Evolutionary conservation across 768 basidiomycete genomes (phyloP), one percentile per base, ranked within the genome.

Genomic region (Phlegmacium glaucopus): DNA sequence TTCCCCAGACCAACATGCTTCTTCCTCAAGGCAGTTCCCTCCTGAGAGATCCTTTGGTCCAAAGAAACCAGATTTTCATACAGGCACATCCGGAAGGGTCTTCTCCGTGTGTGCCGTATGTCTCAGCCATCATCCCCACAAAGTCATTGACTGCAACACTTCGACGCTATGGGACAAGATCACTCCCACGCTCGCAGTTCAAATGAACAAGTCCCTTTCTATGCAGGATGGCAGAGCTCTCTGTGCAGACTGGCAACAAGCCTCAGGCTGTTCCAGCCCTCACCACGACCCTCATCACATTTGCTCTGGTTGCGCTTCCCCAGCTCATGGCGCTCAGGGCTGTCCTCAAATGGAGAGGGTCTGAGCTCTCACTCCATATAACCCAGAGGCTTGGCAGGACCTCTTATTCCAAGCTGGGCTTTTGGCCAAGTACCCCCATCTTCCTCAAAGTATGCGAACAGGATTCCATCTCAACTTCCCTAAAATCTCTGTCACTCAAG

Each of bases 231-330:
- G 39, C 38, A 4, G 42, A 47, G 6, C 8, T 11, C 11, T 3
- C 32, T 73, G 71, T 52, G 35, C 53, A 27, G 52, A 65, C n/a
- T 73, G 55, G 57, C 65, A 73, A 6, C 16, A 36, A 1, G 15
- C 46, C 0, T 22, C 32, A 3, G 60, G 64, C 0, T 72, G 67
- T 25, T 48, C 15, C 18, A 34, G 45, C 37, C 5, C 4, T 60
- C 63, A 45, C 28, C 32, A 34, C 32, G 6, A 50, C 9, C 35
- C 54, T n/a, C 28, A 35, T 2, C 71, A 74, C 57, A 44, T 65
- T 9, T 74, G 71, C 61, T 72, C 69, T 0, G 68, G 72, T 3
- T 72, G 72, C 38, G 63, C 66, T 25, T 29, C 43, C 1, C 3
- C 56, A 35, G 27, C 22, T 27, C 69, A 74, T 39, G 62, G 72